A percentile compares a stretch with the other conserved stretches of the same genome.
These are phyloP conservation scores for Dactylellina cionopaga DNA, from an alignment of 2,329 filamentous ascomycete species.

Conservation along the genomic window DNA sequence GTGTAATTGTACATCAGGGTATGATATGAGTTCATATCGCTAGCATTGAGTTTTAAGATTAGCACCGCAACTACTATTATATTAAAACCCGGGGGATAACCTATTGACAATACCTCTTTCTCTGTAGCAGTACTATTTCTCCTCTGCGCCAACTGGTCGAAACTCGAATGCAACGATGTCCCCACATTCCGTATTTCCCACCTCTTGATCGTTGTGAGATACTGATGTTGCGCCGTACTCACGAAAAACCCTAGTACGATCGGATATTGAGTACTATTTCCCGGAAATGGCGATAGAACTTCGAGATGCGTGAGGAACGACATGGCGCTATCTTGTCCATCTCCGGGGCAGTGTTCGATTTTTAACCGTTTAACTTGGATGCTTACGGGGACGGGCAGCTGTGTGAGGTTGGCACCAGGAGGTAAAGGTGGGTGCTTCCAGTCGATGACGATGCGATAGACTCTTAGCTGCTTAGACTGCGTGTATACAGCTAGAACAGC, in stretches of 20 bases:
- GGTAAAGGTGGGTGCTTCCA: conserved; percentile 69
- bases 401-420: conserved; percentile 53
- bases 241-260: conserved; percentile 75
- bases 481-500: conserved; percentile 56
- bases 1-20: conserved; percentile 63
- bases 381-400: conserved; percentile 52
- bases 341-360: conserved; percentile 55
- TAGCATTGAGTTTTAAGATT: conserved; percentile 60
- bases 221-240: conserved; percentile 66
- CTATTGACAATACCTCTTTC: conserved; percentile 59
- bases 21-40: conserved; percentile 74
- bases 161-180: conserved; percentile 76
- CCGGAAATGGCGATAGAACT: conserved; percentile 74
- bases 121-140: conserved; percentile 65
- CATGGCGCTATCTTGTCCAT: conserved; percentile 65
- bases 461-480: conserved; percentile 74
- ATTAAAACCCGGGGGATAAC: not conserved
- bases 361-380: conserved; percentile 55
- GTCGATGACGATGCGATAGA: conserved; percentile 77
- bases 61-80: not conserved
- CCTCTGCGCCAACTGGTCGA: conserved; percentile 77
- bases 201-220: conserved; percentile 78
- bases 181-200: conserved; percentile 79
- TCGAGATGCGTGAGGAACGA: conserved; percentile 77
- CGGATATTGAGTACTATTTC: conserved; percentile 67